Evolutionary conservation across 2,329 filamentous ascomycete genomes (phyloP).

Genomic region (Incumbomyces lentus): DNA sequence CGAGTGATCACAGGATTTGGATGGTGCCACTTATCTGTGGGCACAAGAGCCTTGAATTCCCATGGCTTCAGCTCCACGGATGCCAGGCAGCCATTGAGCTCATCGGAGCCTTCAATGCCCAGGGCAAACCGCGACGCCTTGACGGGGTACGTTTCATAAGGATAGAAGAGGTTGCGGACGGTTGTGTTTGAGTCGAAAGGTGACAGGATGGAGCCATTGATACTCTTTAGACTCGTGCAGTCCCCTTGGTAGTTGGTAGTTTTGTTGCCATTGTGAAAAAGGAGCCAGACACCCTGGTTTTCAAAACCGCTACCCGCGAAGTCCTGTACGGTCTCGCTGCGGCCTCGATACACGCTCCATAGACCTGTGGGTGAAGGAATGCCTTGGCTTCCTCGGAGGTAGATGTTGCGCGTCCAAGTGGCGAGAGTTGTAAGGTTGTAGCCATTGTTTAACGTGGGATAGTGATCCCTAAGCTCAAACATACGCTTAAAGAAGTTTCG

Average conservation of each 20-base stretch:
- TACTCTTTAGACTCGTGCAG: slow-evolving; percentile 34
- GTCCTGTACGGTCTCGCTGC: slow-evolving; percentile 35
- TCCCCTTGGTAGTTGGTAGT: slow-evolving; percentile 47
- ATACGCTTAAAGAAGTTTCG: slow-evolving; percentile 52
- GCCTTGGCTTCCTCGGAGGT: slow-evolving; percentile 43
- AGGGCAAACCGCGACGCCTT: slow-evolving; percentile 36
- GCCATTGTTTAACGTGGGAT: slow-evolving; percentile 50
- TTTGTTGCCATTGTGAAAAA: slow-evolving; percentile 34
- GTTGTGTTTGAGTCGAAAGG: slow-evolving; percentile 45
- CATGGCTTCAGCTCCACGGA: slow-evolving; percentile 44
- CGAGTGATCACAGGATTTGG: slow-evolving; percentile 50
- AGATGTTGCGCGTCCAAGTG: slow-evolving; percentile 43
- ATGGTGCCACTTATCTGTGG: slow-evolving; percentile 37
- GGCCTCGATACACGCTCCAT: slow-evolving; percentile 44
- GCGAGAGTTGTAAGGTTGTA: slow-evolving; percentile 46
- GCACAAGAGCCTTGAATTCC: slow-evolving; percentile 52
- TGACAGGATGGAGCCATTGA: slow-evolving; percentile 40
- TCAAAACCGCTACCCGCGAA: slow-evolving; percentile 25
- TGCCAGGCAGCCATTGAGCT: slow-evolving; percentile 46
- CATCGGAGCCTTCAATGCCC: slow-evolving; percentile 36
- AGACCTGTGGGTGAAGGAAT: slow-evolving; percentile 48
- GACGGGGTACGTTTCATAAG: slow-evolving; percentile 47
- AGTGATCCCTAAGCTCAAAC: slow-evolving; percentile 49
- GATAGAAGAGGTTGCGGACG: slow-evolving; percentile 54
- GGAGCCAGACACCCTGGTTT: slow-evolving; percentile 25